Base-by-base conservation (phyloP, 495 filamentous ascomycete genomes). In the Lasiosphaeria hispida region DNA sequence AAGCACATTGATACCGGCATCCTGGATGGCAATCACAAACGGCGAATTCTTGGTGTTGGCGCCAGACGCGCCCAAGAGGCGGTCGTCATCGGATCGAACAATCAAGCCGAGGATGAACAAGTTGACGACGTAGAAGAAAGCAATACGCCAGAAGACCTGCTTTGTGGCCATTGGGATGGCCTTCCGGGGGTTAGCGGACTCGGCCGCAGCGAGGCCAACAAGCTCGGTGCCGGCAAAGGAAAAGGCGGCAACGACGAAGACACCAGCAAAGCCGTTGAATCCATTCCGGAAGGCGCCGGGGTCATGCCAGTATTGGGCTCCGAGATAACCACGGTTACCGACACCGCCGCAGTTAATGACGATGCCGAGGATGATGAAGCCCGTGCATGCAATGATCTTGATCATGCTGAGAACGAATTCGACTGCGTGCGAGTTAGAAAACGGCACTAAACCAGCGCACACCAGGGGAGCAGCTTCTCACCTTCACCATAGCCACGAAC, bases 61-160 rank as follows among this genome's bases (percentile, higher is more conserved):
- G n/a, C 73, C 63, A 1, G 83, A 81, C 48, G 75, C 53, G 50
- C 57, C 8, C 60, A 79, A 59, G 40, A 73, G 61, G 58, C 70
- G 37, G 1, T 80, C 81, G 63, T 80, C 70, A 53, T 63, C 43
- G 7, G 61, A 63, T 1, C 57, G 64, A 8, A 81, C 64, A 51
- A 87, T 72, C 43, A 88, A 72, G 35, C 85, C 85, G 30, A 87
- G 67, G 49, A 87, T 69, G 67, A 85, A 80, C 17, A 87, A 74
- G 47, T 78, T 80, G 47, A 87, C 62, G 44, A 86, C 72, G 72
- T 95, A 96, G 78, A 96, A 95, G 75, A 95, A 82, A 53, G 87
- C 69, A 66, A 96, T 90, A 49, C 91, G 88, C 79, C 88, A 92
- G 72, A 96, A 93, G 53, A 90, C 89, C 54, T 90, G 84, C 42